Evolutionary conservation across 2,329 filamentous ascomycete genomes (phyloP).

Genomic region (Calonectria henricotiae): DNA sequence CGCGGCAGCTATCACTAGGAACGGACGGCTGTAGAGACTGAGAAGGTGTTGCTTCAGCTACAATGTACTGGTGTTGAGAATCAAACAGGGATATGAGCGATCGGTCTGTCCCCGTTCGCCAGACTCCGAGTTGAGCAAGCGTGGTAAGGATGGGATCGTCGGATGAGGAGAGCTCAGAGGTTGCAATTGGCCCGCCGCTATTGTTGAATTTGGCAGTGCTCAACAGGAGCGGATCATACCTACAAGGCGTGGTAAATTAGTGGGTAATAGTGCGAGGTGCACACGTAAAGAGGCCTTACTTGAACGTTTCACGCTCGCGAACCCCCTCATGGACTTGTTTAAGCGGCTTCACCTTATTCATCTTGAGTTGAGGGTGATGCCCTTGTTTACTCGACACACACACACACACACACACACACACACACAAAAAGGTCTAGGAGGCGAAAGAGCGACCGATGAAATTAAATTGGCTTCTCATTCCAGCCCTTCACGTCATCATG

Average conservation of each 20-base stretch:
- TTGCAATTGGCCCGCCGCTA: conserved; percentile 50
- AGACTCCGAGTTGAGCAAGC: conserved; percentile 66
- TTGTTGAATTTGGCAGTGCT: conserved; percentile 12
- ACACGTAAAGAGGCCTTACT: background rate
- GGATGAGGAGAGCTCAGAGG: conserved; percentile 50
- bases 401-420: too few relatives aligned
- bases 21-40: conserved; percentile 55
- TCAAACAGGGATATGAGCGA: conserved; percentile 70
- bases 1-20: conserved; percentile 29
- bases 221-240: conserved; percentile 5
- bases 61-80: conserved; percentile 63
- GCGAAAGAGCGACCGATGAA: background rate
- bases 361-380: background rate
- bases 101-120: conserved; percentile 62
- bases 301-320: conserved; percentile 13
- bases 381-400: background rate
- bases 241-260: background rate
- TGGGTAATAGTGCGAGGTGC: too few relatives aligned
- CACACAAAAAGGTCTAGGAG: background rate
- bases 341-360: background rate
- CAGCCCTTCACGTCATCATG: conserved; percentile 8
- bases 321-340: conserved; percentile 3
- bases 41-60: conserved; percentile 67
- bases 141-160: conserved; percentile 63
- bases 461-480: background rate